Evolutionary conservation across 495 filamentous ascomycete species (phyloP), one percentile per base, ranked within the genome.

Genomic region (Podospora tetraspora): DNA sequence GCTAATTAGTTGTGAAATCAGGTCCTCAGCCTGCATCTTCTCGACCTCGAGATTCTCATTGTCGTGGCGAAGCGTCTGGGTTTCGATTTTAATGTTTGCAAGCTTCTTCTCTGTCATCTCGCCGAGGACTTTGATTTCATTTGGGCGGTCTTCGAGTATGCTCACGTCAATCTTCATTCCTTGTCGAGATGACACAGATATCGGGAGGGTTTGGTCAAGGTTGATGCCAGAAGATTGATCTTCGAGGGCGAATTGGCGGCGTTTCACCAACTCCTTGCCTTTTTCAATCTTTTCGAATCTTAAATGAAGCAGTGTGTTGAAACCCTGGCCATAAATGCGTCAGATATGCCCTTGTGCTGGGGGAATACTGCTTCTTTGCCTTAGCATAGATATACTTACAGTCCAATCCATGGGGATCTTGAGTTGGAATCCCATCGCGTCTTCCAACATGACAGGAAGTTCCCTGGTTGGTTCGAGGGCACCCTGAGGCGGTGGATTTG

Each of bases 111-210:
- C n/a, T n/a, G n/a, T n/a, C n/a, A n/a, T n/a, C n/a, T n/a, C n/a
- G n/a, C n/a, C n/a, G n/a, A n/a, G n/a, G n/a, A n/a, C n/a, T n/a
- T n/a, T n/a, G n/a, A n/a, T n/a, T n/a, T n/a, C n/a, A n/a, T n/a
- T n/a, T n/a, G n/a, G n/a, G n/a, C n/a, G n/a, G n/a, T n/a, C n/a
- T n/a, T n/a, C n/a, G n/a, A n/a, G n/a, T n/a, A 63, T 63, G 21
- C 61, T 63, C 61, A 63, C 52, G 12, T 63, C 61, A 19, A 63
- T 63, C 30, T 63, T 63, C 61, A 63, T 63, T 19, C 61, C 32
- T 52, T 3, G 61, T 3, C 61, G 27, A 22, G 52, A 63, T 13
- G 61, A 63, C 1, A 52, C 10, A 3, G 29, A 52, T 21, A 63
- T 52, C 0, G 61, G 29, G 10, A 24, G 1, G 1, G 0, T 22